Conservation (phyloP, 768 basidiomycete genomes). For the Lactarius hatsudake region DNA sequence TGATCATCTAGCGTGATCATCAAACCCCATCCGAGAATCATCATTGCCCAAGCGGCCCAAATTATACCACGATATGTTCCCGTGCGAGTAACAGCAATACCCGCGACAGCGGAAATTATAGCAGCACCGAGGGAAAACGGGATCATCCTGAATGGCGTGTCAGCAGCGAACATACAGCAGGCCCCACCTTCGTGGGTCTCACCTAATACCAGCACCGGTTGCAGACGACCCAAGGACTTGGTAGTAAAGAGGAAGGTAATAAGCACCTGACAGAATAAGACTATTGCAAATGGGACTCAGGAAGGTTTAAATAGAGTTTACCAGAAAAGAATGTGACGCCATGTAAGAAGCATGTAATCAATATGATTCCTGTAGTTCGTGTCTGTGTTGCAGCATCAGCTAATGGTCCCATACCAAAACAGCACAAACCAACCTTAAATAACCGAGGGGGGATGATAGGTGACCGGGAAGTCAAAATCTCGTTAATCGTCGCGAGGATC, state of each 20-base stretch:
- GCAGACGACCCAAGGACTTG: conserved; percentile 77
- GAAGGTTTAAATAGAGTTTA: conserved; percentile 17
- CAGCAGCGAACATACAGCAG: not conserved
- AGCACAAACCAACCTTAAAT: conserved; percentile 50
- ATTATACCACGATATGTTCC: conserved; percentile 60
- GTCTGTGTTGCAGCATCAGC: conserved; percentile 42
- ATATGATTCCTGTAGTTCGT: conserved; percentile 64
- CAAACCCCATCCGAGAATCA: conserved; percentile 65
- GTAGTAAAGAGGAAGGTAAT: conserved; percentile 74
- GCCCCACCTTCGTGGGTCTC: conserved; percentile 11
- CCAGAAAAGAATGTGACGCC: conserved; percentile 60
- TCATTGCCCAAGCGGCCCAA: conserved; percentile 56
- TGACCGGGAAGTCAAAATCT: conserved; percentile 57
- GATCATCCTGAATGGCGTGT: conserved; percentile 52
- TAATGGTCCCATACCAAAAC: not conserved
- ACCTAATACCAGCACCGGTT: conserved; percentile 66
- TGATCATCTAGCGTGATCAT: conserved; percentile 64
- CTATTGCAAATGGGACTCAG: not conserved
- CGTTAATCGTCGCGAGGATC: conserved; percentile 52
- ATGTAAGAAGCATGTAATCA: conserved; percentile 61
- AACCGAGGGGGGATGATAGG: conserved; percentile 74
- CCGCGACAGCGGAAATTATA: conserved; percentile 51
- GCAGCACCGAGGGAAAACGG: conserved; percentile 66
- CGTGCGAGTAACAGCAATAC: conserved; percentile 54
- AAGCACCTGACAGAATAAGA: conserved; percentile 41